phyloP scores from a whole-genome alignment of 2,329 filamentous ascomycete species.

The Dryadomyces sulphureus region DNA sequence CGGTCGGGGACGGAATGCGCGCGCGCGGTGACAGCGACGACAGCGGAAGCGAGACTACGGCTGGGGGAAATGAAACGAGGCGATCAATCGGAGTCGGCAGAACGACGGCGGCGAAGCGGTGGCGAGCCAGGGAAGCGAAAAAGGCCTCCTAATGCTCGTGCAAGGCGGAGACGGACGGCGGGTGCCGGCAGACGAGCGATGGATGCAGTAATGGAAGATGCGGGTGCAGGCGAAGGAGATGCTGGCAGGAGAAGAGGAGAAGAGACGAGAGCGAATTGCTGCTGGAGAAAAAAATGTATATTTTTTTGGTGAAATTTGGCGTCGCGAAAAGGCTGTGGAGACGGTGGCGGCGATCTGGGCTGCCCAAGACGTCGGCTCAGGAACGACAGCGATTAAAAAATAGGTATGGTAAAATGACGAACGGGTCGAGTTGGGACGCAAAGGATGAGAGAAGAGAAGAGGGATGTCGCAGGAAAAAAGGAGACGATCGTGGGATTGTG shows the following conservation, averaged over 20 bases:
- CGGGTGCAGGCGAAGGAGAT: no score
- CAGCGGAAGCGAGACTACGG: background rate
- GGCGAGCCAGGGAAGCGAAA: no score
- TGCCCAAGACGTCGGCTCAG: constrained; percentile 1
- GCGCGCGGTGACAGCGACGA: background rate
- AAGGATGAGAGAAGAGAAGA: background rate
- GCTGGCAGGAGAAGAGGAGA: background rate
- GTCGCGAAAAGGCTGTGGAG: constrained; percentile 6
- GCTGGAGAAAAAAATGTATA: background rate
- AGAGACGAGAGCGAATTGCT: background rate
- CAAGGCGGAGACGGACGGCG: no score
- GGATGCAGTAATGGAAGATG: no score
- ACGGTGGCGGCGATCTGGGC: constrained; percentile 2
- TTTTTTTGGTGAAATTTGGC: constrained; percentile 5
- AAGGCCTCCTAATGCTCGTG: no score
- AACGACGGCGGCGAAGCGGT: no score
- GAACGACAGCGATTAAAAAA: constrained; percentile 1
- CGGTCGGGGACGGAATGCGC: background rate
- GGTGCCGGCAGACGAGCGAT: background rate
- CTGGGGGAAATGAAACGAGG: background rate
- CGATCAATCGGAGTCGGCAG: no score
- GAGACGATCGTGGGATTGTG: background rate
- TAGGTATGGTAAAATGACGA: background rate
- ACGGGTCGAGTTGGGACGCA: background rate
- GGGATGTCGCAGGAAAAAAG: background rate